These are phyloP conservation scores for Eucalyptus curtisii DNA, from an alignment of 345 rosid genomes.

Conservation along the genomic window DNA sequence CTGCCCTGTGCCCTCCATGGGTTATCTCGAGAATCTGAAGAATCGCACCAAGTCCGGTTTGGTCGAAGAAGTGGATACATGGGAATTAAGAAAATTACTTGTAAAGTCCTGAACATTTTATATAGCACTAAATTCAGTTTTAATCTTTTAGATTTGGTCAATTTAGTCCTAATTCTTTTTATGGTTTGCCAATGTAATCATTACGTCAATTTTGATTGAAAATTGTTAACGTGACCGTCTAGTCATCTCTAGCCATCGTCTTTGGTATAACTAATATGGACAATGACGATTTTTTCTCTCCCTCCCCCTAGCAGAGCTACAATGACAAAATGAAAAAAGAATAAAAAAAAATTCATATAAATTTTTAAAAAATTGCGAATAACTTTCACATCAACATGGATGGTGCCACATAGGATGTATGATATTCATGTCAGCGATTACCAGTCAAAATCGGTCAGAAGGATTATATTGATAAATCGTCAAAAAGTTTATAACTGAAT, in stretches of 20 bases:
- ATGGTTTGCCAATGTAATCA: rapidly evolving
- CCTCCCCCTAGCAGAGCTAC: neutral
- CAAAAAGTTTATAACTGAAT: rapidly evolving
- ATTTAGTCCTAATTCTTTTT: rapidly evolving
- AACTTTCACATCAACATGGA: rapidly evolving
- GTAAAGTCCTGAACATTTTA: too few relatives aligned
- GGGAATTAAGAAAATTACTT: neutral
- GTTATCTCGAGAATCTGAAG: neutral
- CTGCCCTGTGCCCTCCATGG: neutral
- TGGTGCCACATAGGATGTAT: rapidly evolving
- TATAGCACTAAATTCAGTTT: too few relatives aligned
- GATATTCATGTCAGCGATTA: rapidly evolving
- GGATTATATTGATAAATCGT: too few relatives aligned
- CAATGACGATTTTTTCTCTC: neutral
- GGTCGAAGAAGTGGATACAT: neutral
- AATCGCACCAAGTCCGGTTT: rapidly evolving
- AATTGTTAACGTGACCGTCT: rapidly evolving
- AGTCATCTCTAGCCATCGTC: rapidly evolving
- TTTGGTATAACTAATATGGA: rapidly evolving
- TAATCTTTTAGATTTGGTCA: neutral
- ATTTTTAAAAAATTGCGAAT: too few relatives aligned
- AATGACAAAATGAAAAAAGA: neutral
- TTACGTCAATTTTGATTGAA: neutral
- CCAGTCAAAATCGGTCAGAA: rapidly evolving
- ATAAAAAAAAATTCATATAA: too few relatives aligned